These are phyloP conservation scores for Tuber calosporum DNA, from an alignment of 495 filamentous ascomycete genomes.

Conservation along the genomic window DNA sequence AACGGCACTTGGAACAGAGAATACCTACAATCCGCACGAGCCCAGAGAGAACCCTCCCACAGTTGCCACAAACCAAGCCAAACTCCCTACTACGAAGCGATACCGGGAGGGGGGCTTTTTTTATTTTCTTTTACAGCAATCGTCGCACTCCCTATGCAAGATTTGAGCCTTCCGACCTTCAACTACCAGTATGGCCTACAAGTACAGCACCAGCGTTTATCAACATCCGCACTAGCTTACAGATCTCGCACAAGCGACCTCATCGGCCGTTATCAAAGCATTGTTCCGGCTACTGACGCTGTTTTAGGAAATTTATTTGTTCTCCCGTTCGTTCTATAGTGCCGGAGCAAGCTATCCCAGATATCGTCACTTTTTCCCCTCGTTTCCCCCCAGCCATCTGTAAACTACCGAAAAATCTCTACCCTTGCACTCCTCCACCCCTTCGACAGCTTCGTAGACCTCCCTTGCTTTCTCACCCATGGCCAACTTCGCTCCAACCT, in stretches of 20 bases:
- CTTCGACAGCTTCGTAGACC: constrained; percentile 59
- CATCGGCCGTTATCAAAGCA: neutral
- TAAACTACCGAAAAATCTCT: constrained; percentile 85
- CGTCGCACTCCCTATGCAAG: too few relatives aligned
- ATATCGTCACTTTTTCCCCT: neutral
- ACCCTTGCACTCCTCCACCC: constrained; percentile 55
- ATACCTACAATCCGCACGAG: neutral
- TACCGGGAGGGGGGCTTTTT: too few relatives aligned
- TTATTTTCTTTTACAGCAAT: too few relatives aligned
- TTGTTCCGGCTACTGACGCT: neutral
- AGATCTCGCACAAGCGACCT: neutral
- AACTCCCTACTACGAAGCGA: too few relatives aligned
- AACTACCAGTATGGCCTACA: too few relatives aligned
- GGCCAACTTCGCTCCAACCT: constrained; percentile 59
- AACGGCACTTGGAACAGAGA: neutral
- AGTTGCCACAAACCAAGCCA: too few relatives aligned
- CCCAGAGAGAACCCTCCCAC: too few relatives aligned
- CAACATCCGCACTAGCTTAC: neutral
- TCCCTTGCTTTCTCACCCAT: constrained; percentile 58
- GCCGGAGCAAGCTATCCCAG: neutral
- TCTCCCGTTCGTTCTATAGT: neutral
- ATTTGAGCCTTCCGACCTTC: too few relatives aligned
- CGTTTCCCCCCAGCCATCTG: constrained; percentile 51
- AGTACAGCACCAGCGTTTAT: too few relatives aligned
- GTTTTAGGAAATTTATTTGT: neutral